phyloP scores from a whole-genome alignment of 768 basidiomycete genomes.

The Hypsizygus marmoreus region DNA sequence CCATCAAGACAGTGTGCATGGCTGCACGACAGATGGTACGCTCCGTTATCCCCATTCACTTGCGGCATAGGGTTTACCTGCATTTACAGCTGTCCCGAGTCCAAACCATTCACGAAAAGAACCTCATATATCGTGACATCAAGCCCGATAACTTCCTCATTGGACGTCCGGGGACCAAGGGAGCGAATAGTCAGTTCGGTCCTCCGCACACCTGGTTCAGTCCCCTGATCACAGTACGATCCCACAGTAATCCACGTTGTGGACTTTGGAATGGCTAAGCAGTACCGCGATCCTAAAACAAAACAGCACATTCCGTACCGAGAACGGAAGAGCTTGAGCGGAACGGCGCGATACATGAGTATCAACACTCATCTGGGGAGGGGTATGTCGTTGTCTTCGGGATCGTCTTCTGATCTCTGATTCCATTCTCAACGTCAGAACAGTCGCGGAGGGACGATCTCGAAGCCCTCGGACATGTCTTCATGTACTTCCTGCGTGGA shows the following conservation, averaged over 20 bases:
- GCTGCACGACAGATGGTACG: slow-evolving; percentile 95
- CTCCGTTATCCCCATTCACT: slow-evolving; percentile 9
- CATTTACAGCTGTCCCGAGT: slow-evolving; percentile 79
- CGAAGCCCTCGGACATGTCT: slow-evolving; percentile 98
- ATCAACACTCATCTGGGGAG: slow-evolving; percentile 98
- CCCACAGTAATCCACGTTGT: slow-evolving; percentile 84
- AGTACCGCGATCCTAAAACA: slow-evolving; percentile 98
- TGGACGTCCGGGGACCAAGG: slow-evolving; percentile 91
- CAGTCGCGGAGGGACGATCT: slow-evolving; percentile 95
- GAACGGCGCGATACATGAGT: slow-evolving; percentile 99
- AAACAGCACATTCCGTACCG: slow-evolving; percentile 99
- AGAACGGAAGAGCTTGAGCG: slow-evolving; percentile 95
- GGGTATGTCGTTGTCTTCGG: slow-evolving; percentile 51
- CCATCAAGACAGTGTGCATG: slow-evolving; percentile 98
- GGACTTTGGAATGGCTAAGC: slow-evolving; percentile 99
- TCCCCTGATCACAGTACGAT: slow-evolving; percentile 7
- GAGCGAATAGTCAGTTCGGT: slow-evolving; percentile 65
- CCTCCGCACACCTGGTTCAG: slow-evolving; percentile 1
- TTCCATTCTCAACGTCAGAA: slow-evolving; percentile 42
- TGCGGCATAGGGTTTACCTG: slow-evolving; percentile 9
- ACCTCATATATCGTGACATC: slow-evolving; percentile 98
- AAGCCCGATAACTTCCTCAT: slow-evolving; percentile 99
- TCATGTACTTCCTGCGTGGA: slow-evolving; percentile 98
- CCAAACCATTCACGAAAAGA: slow-evolving; percentile 99
- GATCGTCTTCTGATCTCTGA: slow-evolving; percentile 9